These are phyloP conservation scores for Metschnikowia gruessii DNA, from an alignment of 805 yeast genomes.

Conservation along the genomic window DNA sequence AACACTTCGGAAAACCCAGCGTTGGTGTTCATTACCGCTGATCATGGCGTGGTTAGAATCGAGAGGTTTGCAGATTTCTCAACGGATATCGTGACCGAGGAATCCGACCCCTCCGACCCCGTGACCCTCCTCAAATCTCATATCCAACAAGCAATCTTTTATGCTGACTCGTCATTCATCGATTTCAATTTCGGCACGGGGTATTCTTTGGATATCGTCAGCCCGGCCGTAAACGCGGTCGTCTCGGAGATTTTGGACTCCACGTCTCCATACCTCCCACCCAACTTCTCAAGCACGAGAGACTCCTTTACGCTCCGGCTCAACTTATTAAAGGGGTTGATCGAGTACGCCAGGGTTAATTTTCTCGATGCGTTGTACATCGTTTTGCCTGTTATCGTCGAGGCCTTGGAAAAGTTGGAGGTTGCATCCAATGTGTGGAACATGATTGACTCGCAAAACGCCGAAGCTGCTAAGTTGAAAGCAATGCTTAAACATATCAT, in stretches of 20 bases:
- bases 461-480: conserved; percentile 15
- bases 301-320: conserved; percentile 53
- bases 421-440: conserved; percentile 49
- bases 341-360: conserved; percentile 45
- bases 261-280: conserved; percentile 54
- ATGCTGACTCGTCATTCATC: conserved; percentile 46
- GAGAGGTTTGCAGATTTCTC: conserved; percentile 40
- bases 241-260: conserved; percentile 57
- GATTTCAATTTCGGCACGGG: conserved; percentile 47
- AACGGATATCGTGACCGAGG: conserved; percentile 15
- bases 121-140: conserved; percentile 58
- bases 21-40: conserved; percentile 45
- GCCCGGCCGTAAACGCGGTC: conserved; percentile 45
- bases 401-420: conserved; percentile 34
- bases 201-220: conserved; percentile 17
- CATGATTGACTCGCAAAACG: conserved; percentile 14
- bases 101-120: conserved; percentile 22
- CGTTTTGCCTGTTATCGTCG: conserved; percentile 36
- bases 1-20: conserved; percentile 40
- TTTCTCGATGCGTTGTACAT: conserved; percentile 38
- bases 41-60: conserved; percentile 60
- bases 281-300: conserved; percentile 47
- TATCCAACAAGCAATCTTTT: conserved; percentile 81
- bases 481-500: conserved; percentile 13
- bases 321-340: conserved; percentile 42